Percentiles rank a stretch among this genome's conserved stretches.
These are phyloP conservation scores for Agrostemma githago DNA, from an alignment of 148 eudicot species.

Conservation along the genomic window DNA sequence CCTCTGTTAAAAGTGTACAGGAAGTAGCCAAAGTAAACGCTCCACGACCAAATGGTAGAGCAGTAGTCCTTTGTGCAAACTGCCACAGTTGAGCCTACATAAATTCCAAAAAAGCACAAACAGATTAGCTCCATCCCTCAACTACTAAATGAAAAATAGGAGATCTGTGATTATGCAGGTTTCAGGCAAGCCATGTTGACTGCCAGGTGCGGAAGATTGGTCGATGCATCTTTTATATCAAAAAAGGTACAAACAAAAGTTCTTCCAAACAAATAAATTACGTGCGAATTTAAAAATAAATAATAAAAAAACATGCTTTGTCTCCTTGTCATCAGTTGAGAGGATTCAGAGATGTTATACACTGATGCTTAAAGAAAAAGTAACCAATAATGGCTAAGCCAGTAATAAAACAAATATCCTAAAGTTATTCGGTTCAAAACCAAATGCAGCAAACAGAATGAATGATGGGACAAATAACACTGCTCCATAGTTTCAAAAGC, in stretches of 20 bases:
- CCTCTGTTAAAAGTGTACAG: conserved; percentile 94
- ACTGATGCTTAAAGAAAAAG: not conserved
- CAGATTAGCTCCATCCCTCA: conserved; percentile 7
- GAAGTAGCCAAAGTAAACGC: conserved; percentile 92
- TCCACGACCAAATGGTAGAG: conserved; percentile 97
- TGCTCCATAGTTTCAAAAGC: not conserved
- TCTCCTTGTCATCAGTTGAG: not conserved
- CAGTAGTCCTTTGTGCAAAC: conserved; percentile 93
- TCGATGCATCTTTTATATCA: not conserved
- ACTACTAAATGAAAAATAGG: not conserved
- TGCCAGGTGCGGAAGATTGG: not conserved
- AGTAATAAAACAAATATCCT: not conserved
- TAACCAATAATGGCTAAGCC: not conserved
- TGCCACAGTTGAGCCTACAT: conserved; percentile 95
- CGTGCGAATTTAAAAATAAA: not conserved
- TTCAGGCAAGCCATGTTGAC: conserved; percentile 1
- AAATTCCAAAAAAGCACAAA: not conserved
- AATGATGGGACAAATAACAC: not conserved
- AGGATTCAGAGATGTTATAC: not conserved
- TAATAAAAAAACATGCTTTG: not conserved
- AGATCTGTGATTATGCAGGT: not conserved
- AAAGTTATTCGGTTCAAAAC: not conserved
- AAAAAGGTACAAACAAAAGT: not conserved
- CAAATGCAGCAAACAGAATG: not conserved
- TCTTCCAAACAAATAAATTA: not conserved